These are phyloP conservation scores for Saksenaea oblongispora DNA, from an alignment of 371 early-diverging fungal species.

Conservation along the genomic window DNA sequence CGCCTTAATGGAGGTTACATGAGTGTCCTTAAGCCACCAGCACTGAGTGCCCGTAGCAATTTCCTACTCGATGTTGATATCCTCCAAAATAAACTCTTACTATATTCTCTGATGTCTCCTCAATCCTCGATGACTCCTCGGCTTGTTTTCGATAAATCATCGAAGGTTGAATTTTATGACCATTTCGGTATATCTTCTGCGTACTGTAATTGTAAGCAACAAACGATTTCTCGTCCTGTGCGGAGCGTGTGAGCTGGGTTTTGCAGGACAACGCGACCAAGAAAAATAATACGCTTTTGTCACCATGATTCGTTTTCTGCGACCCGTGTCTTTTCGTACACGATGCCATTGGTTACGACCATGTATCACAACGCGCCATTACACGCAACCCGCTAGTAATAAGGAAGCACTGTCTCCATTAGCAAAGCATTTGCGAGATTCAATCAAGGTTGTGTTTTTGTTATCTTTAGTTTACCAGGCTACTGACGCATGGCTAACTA, in stretches of 20 bases:
- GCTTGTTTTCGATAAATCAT: no score
- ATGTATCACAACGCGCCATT: not conserved
- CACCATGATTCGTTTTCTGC: not conserved
- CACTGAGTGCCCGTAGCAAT: no score
- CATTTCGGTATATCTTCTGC: no score
- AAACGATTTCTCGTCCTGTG: no score
- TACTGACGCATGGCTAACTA: not conserved
- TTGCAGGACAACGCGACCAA: not conserved
- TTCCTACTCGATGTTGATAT: no score
- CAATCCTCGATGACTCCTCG: no score
- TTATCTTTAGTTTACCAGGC: not conserved
- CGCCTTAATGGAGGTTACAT: no score
- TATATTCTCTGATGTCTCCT: no score
- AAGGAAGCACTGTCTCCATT: constrained; percentile 65
- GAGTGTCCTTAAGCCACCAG: no score
- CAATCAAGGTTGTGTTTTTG: constrained; percentile 52
- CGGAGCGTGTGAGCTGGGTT: not conserved
- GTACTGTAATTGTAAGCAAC: no score
- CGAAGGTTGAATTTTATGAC: no score
- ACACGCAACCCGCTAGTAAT: not conserved
- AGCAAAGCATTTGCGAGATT: constrained; percentile 61
- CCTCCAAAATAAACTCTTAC: no score
- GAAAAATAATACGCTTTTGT: not conserved
- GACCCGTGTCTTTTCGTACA: not conserved
- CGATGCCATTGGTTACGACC: not conserved